Base-by-base conservation (phyloP, 2,329 filamentous ascomycete species). In the Botrytis sinoallii region DNA sequence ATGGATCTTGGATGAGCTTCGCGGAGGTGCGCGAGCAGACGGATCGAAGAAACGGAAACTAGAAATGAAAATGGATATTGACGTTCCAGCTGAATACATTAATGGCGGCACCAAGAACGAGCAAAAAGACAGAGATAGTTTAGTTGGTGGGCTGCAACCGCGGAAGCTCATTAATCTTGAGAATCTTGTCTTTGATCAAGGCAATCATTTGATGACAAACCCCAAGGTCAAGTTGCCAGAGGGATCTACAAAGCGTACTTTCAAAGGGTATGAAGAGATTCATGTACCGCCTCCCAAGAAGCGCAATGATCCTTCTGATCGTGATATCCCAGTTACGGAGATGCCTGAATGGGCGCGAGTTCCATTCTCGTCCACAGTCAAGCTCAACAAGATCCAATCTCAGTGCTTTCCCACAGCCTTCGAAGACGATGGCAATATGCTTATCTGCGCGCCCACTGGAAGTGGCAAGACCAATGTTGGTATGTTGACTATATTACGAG, bases 181-280 rank as follows among this genome's bases (percentile, higher is more conserved):
- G 74, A 98, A 98, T 79, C 89, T 99, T 48, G 89, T 98, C 57
- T 99, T 99, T 81, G 96, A 98, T 78, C 95, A 98, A 83, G 96
- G 96, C 71, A 99, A 98, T 80, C 96, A 99, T 85, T 87, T 99
- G 61, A 99, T 98, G 95, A 98, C 96, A n/a, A 99, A 99, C 79
- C 93, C 94, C 10, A 98, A 94, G 81, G 96, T 99, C 65, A 92
- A 93, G 76, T 87, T 99, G 32, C 96, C 96, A 0, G 94, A 97
- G 81, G 96, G 96, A 18, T 97, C 96, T 3, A 98, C 93, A 0
- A 98, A 98, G 83, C 90, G 94, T 66, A 94, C 93, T 0, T 98
- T 98, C 85, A 99, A 99, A 83, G 96, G 96, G 48, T 99, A 98
- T 78, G 96, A 99, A 83, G 96, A 99, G 81, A 98, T 98, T 74